These are phyloP conservation scores for Tolypocladium nubicola DNA, from an alignment of 2,329 filamentous ascomycete species.

Conservation along the genomic window DNA sequence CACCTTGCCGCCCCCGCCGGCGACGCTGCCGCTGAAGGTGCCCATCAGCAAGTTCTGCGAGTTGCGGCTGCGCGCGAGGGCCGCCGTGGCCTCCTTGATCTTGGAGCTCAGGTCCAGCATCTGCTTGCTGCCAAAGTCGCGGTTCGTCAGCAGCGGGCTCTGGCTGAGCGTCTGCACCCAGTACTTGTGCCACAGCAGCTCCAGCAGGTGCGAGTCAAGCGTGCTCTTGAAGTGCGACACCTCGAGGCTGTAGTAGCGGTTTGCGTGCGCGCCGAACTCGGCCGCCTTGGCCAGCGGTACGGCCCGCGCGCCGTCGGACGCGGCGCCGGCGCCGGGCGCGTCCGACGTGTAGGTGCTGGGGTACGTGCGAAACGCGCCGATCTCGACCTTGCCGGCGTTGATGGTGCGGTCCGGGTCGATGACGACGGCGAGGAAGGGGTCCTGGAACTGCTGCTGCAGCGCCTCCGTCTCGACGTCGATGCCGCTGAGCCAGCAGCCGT, in stretches of 20 bases:
- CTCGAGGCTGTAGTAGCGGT: constrained; percentile 82
- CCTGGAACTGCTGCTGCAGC: constrained; percentile 74
- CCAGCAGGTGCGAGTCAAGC: constrained; percentile 76
- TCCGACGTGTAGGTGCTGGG: constrained; percentile 59
- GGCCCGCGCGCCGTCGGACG: constrained; percentile 53
- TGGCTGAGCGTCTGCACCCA: constrained; percentile 95
- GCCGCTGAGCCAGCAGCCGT: constrained; percentile 94
- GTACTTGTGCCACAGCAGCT: constrained; percentile 96
- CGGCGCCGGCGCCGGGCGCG: constrained; percentile 2
- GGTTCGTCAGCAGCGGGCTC: constrained; percentile 80
- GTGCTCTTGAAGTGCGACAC: constrained; percentile 92
- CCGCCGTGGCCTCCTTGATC: constrained; percentile 52
- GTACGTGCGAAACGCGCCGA: constrained; percentile 91
- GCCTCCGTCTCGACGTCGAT: constrained; percentile 89
- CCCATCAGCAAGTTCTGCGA: constrained; percentile 13
- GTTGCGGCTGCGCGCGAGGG: constrained; percentile 14
- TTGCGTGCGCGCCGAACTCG: constrained; percentile 89
- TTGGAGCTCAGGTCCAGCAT: constrained; percentile 82
- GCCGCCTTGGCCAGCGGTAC: constrained; percentile 91
- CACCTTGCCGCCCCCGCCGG: constrained; percentile 10
- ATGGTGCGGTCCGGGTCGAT: constrained; percentile 95
- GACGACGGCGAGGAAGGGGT: constrained; percentile 91
- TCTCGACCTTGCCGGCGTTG: constrained; percentile 89
- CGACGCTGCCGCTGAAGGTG: constrained; percentile 9
- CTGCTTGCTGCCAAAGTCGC: constrained; percentile 87